Evolutionary conservation across 345 rosid genomes (phyloP).

Genomic region (Abelmoschus esculentus): DNA sequence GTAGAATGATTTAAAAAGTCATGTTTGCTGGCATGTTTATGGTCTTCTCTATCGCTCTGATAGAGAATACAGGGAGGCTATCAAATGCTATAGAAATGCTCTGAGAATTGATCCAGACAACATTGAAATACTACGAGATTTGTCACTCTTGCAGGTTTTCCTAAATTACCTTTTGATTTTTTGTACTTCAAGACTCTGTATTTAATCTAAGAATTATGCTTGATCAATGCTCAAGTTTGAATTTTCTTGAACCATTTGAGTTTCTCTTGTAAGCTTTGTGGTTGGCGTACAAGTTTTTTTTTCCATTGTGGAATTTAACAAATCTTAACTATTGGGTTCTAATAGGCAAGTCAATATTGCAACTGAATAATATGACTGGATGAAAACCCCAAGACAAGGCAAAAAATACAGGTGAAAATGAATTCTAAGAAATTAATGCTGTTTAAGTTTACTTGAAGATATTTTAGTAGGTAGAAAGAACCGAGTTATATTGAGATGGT

Average conservation of each 20-base stretch:
- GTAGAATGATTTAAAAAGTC: conserved; percentile 99
- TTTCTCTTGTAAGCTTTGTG: neutral
- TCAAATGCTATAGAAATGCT: conserved; percentile 95
- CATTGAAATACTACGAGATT: conserved; percentile 90
- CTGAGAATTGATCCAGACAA: conserved; percentile 94
- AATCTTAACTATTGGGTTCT: neutral
- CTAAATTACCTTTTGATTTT: neutral
- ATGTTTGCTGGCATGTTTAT: conserved; percentile 99
- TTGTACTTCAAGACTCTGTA: neutral
- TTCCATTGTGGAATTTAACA: neutral
- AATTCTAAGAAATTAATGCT: neutral
- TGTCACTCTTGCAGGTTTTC: conserved; percentile 87
- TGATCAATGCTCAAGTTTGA: neutral
- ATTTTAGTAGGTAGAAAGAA: neutral
- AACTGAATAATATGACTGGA: neutral
- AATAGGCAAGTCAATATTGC: neutral
- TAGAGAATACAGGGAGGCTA: conserved; percentile 98
- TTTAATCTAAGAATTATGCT: neutral
- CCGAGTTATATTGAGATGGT: neutral
- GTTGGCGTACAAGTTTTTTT: neutral
- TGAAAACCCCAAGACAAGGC: neutral
- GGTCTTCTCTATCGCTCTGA: conserved; percentile 98
- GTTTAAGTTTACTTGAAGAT: neutral
- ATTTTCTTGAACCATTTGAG: neutral
- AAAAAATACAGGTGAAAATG: too few relatives aligned